Evolutionary conservation across 306 rosid species (phyloP), one percentile per base, ranked within the genome.

Genomic region (Lathyrus tuberosus): DNA sequence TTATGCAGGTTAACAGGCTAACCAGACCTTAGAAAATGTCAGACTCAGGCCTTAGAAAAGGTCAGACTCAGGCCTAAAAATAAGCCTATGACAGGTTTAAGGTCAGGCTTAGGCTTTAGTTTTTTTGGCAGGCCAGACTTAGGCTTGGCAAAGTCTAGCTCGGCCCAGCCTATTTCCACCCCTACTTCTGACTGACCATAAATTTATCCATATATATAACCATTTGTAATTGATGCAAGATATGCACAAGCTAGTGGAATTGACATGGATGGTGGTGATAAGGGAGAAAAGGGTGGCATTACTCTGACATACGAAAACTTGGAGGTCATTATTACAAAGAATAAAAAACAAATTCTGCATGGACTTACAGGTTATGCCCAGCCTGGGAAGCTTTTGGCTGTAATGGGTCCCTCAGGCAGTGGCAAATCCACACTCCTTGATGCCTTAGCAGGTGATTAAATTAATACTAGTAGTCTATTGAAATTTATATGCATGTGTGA

Each of bases 401-500:
- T 52, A 51, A 51, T 51, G 58, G 58, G 58, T 18, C 58, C 58
- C 10, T 51, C 58, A 9, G 58, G 58, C 30, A 17, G 58, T 18
- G 58, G 58, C 58, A 51, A 51, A 51, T 51, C 58, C 14, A 51
- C 58, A 51, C 30, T 51, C 58, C 58, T 51, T 51, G 58, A 51
- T 51, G 30, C 58, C 10, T 20, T 51, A 51, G 58, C 58, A 51
- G 58, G 58, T 51, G 14, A 51, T 18, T 28, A 28, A 5, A 28
- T 28, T 1, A 51, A 30, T 3, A 18, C 14, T 47, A 47, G 53
- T 15, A 6, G 22, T 47, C 52, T 47, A 47, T 4, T 47, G 14
- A 12, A 51, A 10, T 51, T 51, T 10, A 4, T 14, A 51, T 51
- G 13, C 58, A 20, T 51, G 58, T 51, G 57, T 51, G 14, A 51